These are phyloP conservation scores for Mucor racemosus DNA, from an alignment of 371 early-diverging fungal species.

Conservation along the genomic window DNA sequence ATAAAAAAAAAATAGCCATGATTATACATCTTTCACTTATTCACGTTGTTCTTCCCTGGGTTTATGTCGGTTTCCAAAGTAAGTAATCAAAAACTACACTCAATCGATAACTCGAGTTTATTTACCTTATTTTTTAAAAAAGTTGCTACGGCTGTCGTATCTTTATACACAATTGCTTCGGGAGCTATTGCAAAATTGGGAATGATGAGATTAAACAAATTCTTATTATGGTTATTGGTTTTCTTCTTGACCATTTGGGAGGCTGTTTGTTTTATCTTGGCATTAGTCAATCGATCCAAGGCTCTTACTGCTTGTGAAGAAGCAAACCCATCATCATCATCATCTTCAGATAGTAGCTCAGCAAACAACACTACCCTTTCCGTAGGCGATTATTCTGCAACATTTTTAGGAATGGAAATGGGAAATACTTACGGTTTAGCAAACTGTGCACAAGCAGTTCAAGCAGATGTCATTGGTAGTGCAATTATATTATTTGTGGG, in stretches of 20 bases:
- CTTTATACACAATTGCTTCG: constrained; percentile 39
- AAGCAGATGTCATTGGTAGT: constrained; percentile 52
- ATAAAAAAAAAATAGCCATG: constrained; percentile 3
- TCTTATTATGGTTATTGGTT: constrained; percentile 44
- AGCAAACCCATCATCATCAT: constrained; percentile 31
- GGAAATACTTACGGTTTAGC: constrained; percentile 54
- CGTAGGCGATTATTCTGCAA: constrained; percentile 40
- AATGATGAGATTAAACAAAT: constrained; percentile 47
- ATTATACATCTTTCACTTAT: constrained; percentile 32
- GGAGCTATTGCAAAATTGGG: constrained; percentile 42
- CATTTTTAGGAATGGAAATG: constrained; percentile 51
- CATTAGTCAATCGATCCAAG: constrained; percentile 42
- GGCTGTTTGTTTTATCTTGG: constrained; percentile 42
- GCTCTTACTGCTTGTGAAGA: constrained; percentile 36
- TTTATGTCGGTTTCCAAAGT: constrained; percentile 47
- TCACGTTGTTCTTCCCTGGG: constrained; percentile 34
- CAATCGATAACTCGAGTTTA: not conserved
- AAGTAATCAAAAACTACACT: constrained; percentile 7
- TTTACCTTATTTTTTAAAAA: not conserved
- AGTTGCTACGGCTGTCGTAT: constrained; percentile 47
- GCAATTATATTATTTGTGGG: constrained; percentile 52
- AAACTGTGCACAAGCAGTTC: constrained; percentile 52
- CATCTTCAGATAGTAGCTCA: not conserved
- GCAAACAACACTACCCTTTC: constrained; percentile 20
- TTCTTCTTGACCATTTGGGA: constrained; percentile 45